Evolutionary conservation across 345 rosid species (phyloP), one percentile per base, ranked within the genome.

Genomic region (Salix dunnii): DNA sequence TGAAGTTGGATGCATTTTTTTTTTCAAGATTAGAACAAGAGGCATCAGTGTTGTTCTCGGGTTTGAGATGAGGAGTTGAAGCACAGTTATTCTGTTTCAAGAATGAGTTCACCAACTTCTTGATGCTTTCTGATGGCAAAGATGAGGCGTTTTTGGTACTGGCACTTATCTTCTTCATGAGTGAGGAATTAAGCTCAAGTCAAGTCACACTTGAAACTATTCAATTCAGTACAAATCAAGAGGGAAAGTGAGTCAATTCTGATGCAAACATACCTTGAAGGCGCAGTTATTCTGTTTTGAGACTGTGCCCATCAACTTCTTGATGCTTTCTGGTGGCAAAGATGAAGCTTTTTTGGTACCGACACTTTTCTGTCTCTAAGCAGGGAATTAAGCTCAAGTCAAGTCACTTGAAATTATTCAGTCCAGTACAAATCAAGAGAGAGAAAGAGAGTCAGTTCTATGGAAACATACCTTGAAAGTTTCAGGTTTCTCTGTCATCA

Each of bases 401-500:
- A 72, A 40, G 61, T 65, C 42, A 65, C 27, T 63, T 25, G 79
- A 76, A 62, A 71, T 27, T 16, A 33, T 42, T 20, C 23, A 58
- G 25, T 51, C 76, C 65, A 18, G 43, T 2, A 71, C 23, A 43
- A 75, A 68, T 7, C 1, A 5, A 36, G 46, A 40, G 48, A 33
- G 49, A 72, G 25, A 0, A 16, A 48, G 30, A 36, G 14, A 17
- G 36, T 31, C 14, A 48, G 51, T 48, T 49, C 33, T 42, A 35
- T 6, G 28, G 28, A 68, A 65, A 40, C 75, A 73, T 51, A 81
- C 84, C 75, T 6, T 14, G 40, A 64, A 66, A 8, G 12, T 38
- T 21, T 77, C 81, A 63, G 62, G 75, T 68, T 77, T 81, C 58
- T 70, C 78, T 0, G 78, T 81, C 67, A 36, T 68, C 80, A 81